A percentile compares a stretch with the other conserved stretches of the same genome.
phyloP scores from a whole-genome alignment of 1,284 basidiomycete species.

The Agaricales sp. region DNA sequence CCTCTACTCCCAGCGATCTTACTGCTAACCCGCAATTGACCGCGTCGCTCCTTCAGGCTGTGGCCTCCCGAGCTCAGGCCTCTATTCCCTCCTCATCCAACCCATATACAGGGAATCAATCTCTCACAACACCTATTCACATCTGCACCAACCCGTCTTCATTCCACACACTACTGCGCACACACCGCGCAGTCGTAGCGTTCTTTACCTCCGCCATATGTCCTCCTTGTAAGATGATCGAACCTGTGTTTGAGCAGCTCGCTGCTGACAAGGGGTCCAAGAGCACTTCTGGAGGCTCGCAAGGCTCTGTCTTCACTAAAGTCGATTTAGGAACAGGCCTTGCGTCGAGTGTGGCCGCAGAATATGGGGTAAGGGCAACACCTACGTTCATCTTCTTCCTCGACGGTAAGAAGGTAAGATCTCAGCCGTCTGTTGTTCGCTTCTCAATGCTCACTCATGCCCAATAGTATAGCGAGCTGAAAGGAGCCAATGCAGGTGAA shows the following conservation, averaged over 20 bases:
- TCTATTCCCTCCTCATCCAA: constrained; percentile 12
- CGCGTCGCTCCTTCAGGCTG: constrained; percentile 50
- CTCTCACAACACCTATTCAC: constrained; percentile 53
- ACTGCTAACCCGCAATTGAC: constrained; percentile 42
- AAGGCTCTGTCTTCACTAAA: constrained; percentile 64
- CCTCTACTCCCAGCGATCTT: constrained; percentile 19
- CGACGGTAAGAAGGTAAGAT: constrained; percentile 62
- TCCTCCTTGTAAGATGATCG: constrained; percentile 51
- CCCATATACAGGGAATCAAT: constrained; percentile 22
- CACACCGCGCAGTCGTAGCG: constrained; percentile 45
- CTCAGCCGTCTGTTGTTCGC: not conserved
- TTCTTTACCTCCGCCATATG: constrained; percentile 61
- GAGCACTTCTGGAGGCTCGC: constrained; percentile 11
- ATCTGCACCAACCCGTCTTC: constrained; percentile 46
- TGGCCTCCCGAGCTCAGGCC: constrained; percentile 36
- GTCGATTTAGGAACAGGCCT: constrained; percentile 68
- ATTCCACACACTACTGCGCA: constrained; percentile 35
- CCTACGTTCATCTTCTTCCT: constrained; percentile 84
- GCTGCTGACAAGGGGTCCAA: constrained; percentile 26
- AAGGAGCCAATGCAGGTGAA: constrained; percentile 61
- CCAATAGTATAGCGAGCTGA: constrained; percentile 55
- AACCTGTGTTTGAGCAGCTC: constrained; percentile 50
- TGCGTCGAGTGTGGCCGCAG: constrained; percentile 45
- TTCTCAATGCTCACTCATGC: not conserved
- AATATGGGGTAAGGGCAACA: constrained; percentile 66